Conservation (phyloP, 2,329 filamentous ascomycete genomes). For the Metarhizium brunneum region DNA sequence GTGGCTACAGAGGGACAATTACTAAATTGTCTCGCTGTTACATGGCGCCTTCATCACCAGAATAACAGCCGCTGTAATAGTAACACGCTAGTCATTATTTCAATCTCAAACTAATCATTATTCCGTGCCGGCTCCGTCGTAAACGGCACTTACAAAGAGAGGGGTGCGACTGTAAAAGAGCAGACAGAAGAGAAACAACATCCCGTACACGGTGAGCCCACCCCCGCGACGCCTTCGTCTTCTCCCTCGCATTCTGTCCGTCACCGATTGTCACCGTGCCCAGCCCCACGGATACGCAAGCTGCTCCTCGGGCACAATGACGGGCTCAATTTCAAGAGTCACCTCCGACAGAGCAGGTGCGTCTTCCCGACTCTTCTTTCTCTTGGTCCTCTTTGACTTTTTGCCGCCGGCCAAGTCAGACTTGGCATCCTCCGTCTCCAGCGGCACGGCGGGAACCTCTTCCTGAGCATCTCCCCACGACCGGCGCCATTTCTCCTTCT, state of each 20-base stretch:
- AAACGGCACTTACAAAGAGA: not conserved
- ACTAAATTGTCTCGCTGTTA: constrained; percentile 13
- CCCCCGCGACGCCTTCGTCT: not conserved
- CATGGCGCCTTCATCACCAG: too few relatives aligned
- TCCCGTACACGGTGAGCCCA: not conserved
- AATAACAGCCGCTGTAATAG: not conserved
- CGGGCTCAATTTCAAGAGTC: not conserved
- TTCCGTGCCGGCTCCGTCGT: not conserved
- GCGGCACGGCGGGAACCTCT: too few relatives aligned
- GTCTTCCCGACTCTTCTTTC: not conserved
- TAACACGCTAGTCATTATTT: not conserved
- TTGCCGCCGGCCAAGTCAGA: too few relatives aligned
- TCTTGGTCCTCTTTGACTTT: not conserved
- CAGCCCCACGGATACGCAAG: not conserved
- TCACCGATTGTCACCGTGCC: not conserved
- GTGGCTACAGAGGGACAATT: constrained; percentile 29
- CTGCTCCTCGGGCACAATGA: not conserved
- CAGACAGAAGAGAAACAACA: not conserved
- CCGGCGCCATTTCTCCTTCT: too few relatives aligned
- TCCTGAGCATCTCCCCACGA: too few relatives aligned
- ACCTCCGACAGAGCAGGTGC: not conserved
- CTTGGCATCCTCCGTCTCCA: too few relatives aligned
- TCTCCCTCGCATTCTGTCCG: too few relatives aligned
- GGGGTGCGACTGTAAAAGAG: not conserved
- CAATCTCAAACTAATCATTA: not conserved